Conservation (phyloP, 305 asterid species). For the Solanum hybrid region DNA sequence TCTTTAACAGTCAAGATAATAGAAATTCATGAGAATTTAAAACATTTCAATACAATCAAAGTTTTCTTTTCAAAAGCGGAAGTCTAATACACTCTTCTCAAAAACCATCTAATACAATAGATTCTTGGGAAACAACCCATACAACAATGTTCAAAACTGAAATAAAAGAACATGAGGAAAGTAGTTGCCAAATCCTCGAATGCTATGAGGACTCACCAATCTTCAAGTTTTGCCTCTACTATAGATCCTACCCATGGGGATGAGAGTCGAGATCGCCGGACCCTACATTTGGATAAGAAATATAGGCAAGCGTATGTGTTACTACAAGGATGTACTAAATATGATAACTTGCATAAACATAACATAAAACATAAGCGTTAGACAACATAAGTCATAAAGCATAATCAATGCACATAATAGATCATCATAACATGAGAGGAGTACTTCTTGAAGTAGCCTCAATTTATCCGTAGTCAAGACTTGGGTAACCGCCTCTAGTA, state of each 20-base stretch:
- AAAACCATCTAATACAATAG: too few relatives aligned
- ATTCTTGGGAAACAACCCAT: too few relatives aligned
- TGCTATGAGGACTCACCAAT: not conserved
- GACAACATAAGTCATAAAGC: not conserved
- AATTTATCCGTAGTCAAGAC: not conserved
- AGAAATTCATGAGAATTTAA: too few relatives aligned
- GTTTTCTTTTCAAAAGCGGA: too few relatives aligned
- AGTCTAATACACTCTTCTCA: too few relatives aligned
- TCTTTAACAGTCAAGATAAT: too few relatives aligned
- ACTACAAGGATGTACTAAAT: not conserved
- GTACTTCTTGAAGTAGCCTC: not conserved
- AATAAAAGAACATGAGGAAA: too few relatives aligned
- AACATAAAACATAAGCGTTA: not conserved
- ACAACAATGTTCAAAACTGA: too few relatives aligned
- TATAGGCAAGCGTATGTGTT: not conserved
- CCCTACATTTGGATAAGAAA: not conserved
- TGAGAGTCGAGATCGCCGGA: not conserved
- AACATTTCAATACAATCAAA: too few relatives aligned
- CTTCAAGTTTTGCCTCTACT: too few relatives aligned
- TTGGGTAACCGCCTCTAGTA: not conserved
- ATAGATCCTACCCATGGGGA: not conserved
- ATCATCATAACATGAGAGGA: not conserved
- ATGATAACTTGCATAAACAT: not conserved
- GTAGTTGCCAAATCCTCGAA: not conserved
- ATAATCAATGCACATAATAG: not conserved